Conservation (phyloP, 768 basidiomycete species). For the Dioszegia crocea region DNA sequence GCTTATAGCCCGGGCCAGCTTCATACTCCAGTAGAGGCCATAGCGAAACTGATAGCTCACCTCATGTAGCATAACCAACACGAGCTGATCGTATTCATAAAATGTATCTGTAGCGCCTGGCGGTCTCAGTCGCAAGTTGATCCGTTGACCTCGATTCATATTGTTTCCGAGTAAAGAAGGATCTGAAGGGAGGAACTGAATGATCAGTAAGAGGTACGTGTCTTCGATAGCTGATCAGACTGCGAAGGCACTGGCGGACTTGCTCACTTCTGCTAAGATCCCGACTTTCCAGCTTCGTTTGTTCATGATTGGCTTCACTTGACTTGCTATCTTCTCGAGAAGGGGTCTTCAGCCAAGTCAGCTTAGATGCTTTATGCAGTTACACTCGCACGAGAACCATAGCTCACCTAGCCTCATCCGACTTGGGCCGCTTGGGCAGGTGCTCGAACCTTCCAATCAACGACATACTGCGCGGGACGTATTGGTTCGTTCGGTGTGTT, state of each 20-base stretch:
- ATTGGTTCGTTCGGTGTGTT: neutral
- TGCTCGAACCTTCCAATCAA: conserved; percentile 40
- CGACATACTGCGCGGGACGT: conserved; percentile 1
- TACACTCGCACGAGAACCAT: neutral
- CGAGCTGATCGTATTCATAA: conserved; percentile 67
- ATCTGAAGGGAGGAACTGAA: conserved; percentile 36
- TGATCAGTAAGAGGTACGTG: neutral
- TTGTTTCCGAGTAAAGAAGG: conserved; percentile 42
- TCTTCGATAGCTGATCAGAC: neutral
- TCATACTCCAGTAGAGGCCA: no score
- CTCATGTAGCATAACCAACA: conserved; percentile 87
- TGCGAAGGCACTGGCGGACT: neutral
- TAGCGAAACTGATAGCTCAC: conserved; percentile 51
- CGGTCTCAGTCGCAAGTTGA: conserved; percentile 75
- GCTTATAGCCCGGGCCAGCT: no score
- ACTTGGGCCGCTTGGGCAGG: conserved; percentile 30
- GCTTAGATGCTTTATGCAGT: no score
- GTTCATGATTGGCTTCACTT: conserved; percentile 92
- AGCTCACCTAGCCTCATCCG: conserved; percentile 41
- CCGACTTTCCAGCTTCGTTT: conserved; percentile 68
- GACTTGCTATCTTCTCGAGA: conserved; percentile 47
- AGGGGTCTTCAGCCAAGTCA: conserved; percentile 18
- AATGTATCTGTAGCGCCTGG: conserved; percentile 66
- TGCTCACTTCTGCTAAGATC: conserved; percentile 42
- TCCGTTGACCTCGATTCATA: conserved; percentile 73